phyloP scores from a whole-genome alignment of 2,329 filamentous ascomycete genomes.

The Fusarium staphyleae region DNA sequence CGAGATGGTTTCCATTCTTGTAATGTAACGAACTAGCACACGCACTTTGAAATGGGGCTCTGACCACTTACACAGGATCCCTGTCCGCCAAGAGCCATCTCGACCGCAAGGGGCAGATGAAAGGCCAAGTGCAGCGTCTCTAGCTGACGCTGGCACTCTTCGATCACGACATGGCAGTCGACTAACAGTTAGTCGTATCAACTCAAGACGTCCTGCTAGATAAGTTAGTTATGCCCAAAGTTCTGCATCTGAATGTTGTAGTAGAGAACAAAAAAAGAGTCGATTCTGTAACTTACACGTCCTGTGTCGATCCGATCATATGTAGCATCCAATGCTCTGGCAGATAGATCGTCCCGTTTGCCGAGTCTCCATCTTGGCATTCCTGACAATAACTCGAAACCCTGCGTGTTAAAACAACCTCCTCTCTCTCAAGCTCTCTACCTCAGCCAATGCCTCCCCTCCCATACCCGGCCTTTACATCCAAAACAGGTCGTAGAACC shows the following conservation, averaged over 20 bases:
- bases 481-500: constrained; percentile 4
- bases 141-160: not conserved
- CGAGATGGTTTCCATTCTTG: too few relatives aligned
- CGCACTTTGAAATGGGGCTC: not conserved
- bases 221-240: too few relatives aligned
- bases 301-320: constrained; percentile 2
- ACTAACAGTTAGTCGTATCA: too few relatives aligned
- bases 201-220: too few relatives aligned
- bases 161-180: too few relatives aligned
- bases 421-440: not conserved
- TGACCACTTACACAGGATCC: not conserved
- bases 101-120: constrained; percentile 14
- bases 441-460: not conserved
- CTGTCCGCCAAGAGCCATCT: constrained; percentile 9
- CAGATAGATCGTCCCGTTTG: not conserved
- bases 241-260: too few relatives aligned
- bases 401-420: not conserved
- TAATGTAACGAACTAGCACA: too few relatives aligned
- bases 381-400: not conserved
- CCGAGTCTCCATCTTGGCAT: not conserved
- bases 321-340: not conserved
- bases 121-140: constrained; percentile 8
- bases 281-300: too few relatives aligned
- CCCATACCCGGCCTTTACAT: constrained; percentile 1
- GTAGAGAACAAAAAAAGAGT: too few relatives aligned